Evolutionary conservation across 495 filamentous ascomycete species (phyloP), one percentile per base, ranked within the genome.

Genomic region (Neurospora sp.): DNA sequence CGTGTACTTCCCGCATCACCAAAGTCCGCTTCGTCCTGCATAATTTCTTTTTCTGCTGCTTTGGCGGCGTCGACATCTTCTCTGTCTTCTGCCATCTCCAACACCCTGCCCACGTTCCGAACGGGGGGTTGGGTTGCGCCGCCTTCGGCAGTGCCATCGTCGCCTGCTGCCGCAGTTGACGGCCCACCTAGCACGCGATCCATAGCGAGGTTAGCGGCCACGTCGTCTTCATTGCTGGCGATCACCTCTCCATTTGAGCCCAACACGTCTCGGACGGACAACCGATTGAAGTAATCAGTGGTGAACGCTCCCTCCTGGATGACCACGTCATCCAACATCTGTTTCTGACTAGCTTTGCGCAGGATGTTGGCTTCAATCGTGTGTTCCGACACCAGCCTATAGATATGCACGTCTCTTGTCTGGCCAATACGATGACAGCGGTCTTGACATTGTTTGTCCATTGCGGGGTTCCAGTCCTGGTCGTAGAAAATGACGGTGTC

Each of bases 401-500:
- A 99, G 77, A 99, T 98, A 78, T 98, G 95, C 45, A 99, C 96
- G 78, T 99, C 96, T 38, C 96, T 90, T 0, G 96, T 98, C 81
- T 99, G 96, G 3, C 96, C 96, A 77, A 99, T 99, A 70, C 96
- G 94, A 80, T 99, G 96, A 75, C 93, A 95, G 74, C 96, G 91
- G 79, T 99, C 96, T 82, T 98, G 96, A 79, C 96, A 99, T 81
- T 99, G 96, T 78, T 97, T 97, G 81, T 99, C 96, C 96, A 99
- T 99, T 12, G 96, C 96, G 0, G 96, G 96, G 76, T 99, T 99
- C 96, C 96, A 99, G 82, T 99, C 96, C 59, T 97, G 88, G 80
- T 99, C 96, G 82, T 99, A 99, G 83, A 99, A 99, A 77, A 99
- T 98, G 77, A 99, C 96, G 0, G 96, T 97, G 80, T 98, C 96